Conservation (phyloP, 495 filamentous ascomycete species). For the Penicillium mononematosum region DNA sequence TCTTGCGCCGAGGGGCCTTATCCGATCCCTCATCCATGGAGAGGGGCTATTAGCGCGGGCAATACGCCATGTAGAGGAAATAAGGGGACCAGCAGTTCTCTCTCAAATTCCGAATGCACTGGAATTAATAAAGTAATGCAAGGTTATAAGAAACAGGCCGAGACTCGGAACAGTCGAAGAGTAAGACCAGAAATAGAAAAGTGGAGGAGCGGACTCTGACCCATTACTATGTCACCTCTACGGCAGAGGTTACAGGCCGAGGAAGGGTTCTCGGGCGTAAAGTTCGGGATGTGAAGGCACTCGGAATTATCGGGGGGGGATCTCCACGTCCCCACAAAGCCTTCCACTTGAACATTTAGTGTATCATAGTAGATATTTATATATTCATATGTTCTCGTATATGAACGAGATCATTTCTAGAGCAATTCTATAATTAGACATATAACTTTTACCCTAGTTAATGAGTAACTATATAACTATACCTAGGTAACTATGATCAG, state of each 20-base stretch:
- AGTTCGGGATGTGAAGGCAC: slow-evolving; percentile 1
- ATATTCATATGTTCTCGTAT: too few species aligned
- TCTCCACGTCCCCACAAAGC: neutral
- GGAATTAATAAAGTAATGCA: neutral
- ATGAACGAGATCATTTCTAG: too few species aligned
- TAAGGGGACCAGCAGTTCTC: too few species aligned
- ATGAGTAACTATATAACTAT: too few species aligned
- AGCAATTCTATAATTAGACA: too few species aligned
- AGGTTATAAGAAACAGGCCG: neutral
- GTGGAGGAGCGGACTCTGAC: neutral
- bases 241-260: neutral
- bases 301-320: neutral
- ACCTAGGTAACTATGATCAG: too few species aligned
- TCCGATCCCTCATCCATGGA: slow-evolving; percentile 49
- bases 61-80: slow-evolving; percentile 27
- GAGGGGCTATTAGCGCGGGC: slow-evolving; percentile 27
- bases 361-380: too few species aligned
- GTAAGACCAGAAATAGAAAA: neutral
- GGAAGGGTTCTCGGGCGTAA: neutral
- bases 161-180: neutral
- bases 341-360: neutral
- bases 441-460: too few species aligned
- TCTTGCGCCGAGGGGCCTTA: slow-evolving; percentile 53
- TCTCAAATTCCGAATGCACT: neutral
- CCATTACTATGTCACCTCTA: neutral